phyloP scores from a whole-genome alignment of 768 basidiomycete species.

The Mrakia frigida region DNA sequence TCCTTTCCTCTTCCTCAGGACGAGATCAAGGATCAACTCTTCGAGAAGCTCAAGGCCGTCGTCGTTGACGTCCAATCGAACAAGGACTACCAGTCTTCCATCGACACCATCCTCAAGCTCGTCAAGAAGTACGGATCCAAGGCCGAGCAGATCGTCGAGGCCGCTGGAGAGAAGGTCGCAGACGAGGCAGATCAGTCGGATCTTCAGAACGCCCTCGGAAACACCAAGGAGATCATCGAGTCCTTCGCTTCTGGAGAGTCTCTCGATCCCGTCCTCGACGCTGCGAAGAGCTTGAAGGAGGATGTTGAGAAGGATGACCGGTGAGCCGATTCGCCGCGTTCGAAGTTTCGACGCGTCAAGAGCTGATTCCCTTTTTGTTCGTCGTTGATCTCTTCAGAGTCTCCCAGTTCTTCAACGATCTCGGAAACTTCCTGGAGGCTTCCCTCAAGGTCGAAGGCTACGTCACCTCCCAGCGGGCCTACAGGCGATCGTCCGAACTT shows the following conservation, averaged over 20 bases:
- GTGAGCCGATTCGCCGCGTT: too few relatives aligned
- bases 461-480: conserved; percentile 44
- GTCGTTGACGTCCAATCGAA: conserved; percentile 28
- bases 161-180: conserved; percentile 35
- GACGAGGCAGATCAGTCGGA: conserved; percentile 43
- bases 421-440: conserved; percentile 43
- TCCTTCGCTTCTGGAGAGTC: conserved; percentile 43
- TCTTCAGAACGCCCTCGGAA: conserved; percentile 44
- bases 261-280: conserved; percentile 42
- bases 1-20: too few relatives aligned
- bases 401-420: conserved; percentile 43
- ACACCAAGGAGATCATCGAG: conserved; percentile 46
- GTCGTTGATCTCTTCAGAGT: conserved; percentile 34
- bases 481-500: conserved; percentile 43
- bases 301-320: conserved; percentile 44
- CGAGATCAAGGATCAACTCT: conserved; percentile 45
- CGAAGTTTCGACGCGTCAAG: too few relatives aligned
- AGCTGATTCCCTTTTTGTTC: too few relatives aligned
- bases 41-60: conserved; percentile 42
- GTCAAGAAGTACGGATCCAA: conserved; percentile 47
- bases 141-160: conserved; percentile 42
- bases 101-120: conserved; percentile 44
- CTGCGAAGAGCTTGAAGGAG: conserved; percentile 41
- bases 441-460: conserved; percentile 46
- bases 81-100: conserved; percentile 41